Evolutionary conservation across 768 basidiomycete species (phyloP), one percentile per base, ranked within the genome.

Genomic region (Suillus alpinus): DNA sequence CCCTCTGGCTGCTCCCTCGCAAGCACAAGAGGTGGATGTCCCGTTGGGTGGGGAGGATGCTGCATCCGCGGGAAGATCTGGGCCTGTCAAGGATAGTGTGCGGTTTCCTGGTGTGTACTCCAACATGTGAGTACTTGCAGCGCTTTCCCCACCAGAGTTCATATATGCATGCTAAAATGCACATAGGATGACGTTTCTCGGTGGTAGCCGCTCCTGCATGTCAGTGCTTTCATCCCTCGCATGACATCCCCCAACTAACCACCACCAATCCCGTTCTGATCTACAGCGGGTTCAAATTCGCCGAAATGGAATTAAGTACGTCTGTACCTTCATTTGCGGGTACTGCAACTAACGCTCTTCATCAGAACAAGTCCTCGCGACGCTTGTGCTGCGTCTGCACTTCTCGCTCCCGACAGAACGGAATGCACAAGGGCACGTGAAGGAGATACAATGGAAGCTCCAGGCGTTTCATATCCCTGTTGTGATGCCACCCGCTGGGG

Each of bases 1-100:
- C 12, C 79, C 78, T 18, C 29, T 18, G 6, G 64, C 74, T 6
- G 46, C 67, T n/a, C 62, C 81, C 4, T 56, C 57, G 6, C 67
- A 75, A 8, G 14, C 4, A 55, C 36, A 23, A 16, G 52, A 37
- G 23, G 52, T 10, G 14, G 23, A 37, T 6, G 16, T 1, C 23
- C 23, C 36, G 10, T 5, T 67, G 74, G 4, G 55, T 66, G 16
- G 63, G 81, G 4, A 60, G 57, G 7, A 69, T 20, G 14, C 1
- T 36, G 8, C 14, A 3, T 36, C 34, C 13, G 8, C 4, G 12
- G 14, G 6, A 6, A 52, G 32, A 52, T 34, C 12, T 20, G n/a
- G 7, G 16, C 23, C 23, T 26, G 2, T 37, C 52, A 55, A 55
- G 16, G 36, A 55, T 55, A 8, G 34, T 53, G 77, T 78, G 2